These are phyloP conservation scores for Gorgonomyces haynaldii DNA, from an alignment of 192 early-diverging fungal genomes.

Conservation along the genomic window DNA sequence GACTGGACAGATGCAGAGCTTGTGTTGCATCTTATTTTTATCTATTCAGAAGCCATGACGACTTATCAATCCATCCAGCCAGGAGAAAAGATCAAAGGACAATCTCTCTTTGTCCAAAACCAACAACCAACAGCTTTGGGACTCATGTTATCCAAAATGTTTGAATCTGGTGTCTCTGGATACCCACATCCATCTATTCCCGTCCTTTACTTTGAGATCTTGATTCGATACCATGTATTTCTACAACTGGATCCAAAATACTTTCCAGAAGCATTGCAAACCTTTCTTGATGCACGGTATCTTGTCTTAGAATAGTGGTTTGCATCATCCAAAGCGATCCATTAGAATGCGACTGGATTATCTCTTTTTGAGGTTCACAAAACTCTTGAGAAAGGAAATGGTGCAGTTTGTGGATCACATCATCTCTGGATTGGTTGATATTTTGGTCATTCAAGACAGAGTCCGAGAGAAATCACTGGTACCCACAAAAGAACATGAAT, in stretches of 20 bases:
- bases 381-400: slow-evolving; percentile 47
- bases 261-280: slow-evolving; percentile 53
- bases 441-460: slow-evolving; percentile 49
- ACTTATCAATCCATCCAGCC: too few relatives aligned
- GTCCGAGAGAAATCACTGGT: slow-evolving; percentile 35
- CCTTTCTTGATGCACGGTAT: slow-evolving; percentile 61
- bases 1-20: slow-evolving; percentile 67
- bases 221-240: slow-evolving; percentile 57
- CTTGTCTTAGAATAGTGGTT: slow-evolving; percentile 47
- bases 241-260: slow-evolving; percentile 52
- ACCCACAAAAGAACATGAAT: slow-evolving; percentile 42
- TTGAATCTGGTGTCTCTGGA: slow-evolving; percentile 52
- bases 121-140: slow-evolving; percentile 36
- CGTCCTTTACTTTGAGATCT: slow-evolving; percentile 63
- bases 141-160: slow-evolving; percentile 50
- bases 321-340: slow-evolving; percentile 57
- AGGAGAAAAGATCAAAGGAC: slow-evolving; percentile 11
- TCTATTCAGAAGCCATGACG: slow-evolving; percentile 57
- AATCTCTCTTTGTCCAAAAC: slow-evolving; percentile 20
- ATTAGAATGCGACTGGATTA: slow-evolving; percentile 78
- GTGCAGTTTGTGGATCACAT: slow-evolving; percentile 52
- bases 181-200: slow-evolving; percentile 67
- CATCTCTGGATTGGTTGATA: slow-evolving; percentile 28
- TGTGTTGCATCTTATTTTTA: slow-evolving; percentile 58
- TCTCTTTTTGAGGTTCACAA: slow-evolving; percentile 74